phyloP scores from a whole-genome alignment of 805 yeast species.

The Pichia pseudocactophila region DNA sequence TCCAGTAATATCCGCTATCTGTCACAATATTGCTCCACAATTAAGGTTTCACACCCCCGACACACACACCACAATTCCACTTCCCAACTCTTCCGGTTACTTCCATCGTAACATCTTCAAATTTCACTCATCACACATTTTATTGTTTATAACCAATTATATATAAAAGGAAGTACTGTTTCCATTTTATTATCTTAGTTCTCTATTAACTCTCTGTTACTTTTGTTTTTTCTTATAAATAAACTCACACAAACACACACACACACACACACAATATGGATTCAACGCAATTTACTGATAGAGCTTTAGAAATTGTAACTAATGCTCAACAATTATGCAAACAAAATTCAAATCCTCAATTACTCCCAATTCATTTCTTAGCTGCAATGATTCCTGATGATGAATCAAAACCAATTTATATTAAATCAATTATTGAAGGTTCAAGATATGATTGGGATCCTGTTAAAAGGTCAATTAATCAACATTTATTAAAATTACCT shows the following conservation, averaged over 20 bases:
- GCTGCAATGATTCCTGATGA: slow-evolving; percentile 82
- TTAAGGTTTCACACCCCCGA: too few species aligned
- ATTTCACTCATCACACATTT: too few species aligned
- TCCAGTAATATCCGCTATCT: background rate
- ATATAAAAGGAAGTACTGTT: too few species aligned
- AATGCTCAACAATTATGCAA: slow-evolving; percentile 75
- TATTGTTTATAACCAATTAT: too few species aligned
- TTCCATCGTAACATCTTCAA: background rate
- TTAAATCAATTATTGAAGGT: slow-evolving; percentile 75
- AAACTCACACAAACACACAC: too few species aligned
- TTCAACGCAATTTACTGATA: slow-evolving; percentile 81
- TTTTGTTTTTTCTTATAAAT: too few species aligned
- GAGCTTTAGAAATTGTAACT: slow-evolving; percentile 75
- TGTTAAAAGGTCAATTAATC: slow-evolving; percentile 74
- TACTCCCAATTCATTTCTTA: slow-evolving; percentile 79
- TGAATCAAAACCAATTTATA: slow-evolving; percentile 44
- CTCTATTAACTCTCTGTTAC: background rate
- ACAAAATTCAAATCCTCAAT: slow-evolving; percentile 75
- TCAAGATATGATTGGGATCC: slow-evolving; percentile 82
- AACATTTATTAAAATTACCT: slow-evolving; percentile 74
- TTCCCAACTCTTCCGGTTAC: background rate
- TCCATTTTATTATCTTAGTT: too few species aligned
- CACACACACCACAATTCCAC: background rate
- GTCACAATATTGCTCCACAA: too few species aligned
- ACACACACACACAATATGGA: slow-evolving; percentile 43